A percentile compares a stretch with the other conserved stretches of the same genome.
These are phyloP conservation scores for Aspergillus carbonarius DNA, from an alignment of 2,329 filamentous ascomycete genomes.

Conservation along the genomic window DNA sequence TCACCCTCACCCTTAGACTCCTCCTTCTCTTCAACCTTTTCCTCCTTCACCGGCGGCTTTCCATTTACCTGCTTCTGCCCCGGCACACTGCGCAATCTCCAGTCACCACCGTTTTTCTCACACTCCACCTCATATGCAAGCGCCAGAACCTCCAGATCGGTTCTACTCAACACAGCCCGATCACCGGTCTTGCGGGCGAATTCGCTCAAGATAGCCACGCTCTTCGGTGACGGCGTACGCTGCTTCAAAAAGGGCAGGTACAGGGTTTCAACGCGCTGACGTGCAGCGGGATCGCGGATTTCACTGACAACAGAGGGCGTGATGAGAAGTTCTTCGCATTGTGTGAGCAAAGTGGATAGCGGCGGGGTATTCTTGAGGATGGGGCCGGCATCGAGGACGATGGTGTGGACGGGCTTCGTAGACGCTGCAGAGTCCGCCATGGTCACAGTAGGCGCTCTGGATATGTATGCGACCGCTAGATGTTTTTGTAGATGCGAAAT, in stretches of 20 bases:
- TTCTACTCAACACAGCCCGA: conserved; percentile 78
- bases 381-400: conserved; percentile 87
- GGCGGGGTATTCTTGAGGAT: conserved; percentile 91
- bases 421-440: conserved; percentile 42
- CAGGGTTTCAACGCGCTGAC: conserved; percentile 77
- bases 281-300: conserved; percentile 79
- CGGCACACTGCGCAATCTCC: conserved; percentile 74
- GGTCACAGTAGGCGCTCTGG: background rate
- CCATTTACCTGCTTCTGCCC: conserved; percentile 78
- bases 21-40: conserved; percentile 29
- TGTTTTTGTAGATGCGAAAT: background rate
- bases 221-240: conserved; percentile 70
- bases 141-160: conserved; percentile 86
- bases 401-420: conserved; percentile 71
- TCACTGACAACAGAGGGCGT: conserved; percentile 83
- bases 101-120: conserved; percentile 85
- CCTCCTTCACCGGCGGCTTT: conserved; percentile 54
- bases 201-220: conserved; percentile 73
- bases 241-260: conserved; percentile 82
- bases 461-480: background rate
- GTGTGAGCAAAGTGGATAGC: conserved; percentile 74
- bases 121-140: conserved; percentile 93
- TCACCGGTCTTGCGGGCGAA: conserved; percentile 92
- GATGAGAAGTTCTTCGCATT: conserved; percentile 76
- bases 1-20: conserved; percentile 20